phyloP scores from a whole-genome alignment of 1,284 basidiomycete species.

The Ceratobasidium sp. region DNA sequence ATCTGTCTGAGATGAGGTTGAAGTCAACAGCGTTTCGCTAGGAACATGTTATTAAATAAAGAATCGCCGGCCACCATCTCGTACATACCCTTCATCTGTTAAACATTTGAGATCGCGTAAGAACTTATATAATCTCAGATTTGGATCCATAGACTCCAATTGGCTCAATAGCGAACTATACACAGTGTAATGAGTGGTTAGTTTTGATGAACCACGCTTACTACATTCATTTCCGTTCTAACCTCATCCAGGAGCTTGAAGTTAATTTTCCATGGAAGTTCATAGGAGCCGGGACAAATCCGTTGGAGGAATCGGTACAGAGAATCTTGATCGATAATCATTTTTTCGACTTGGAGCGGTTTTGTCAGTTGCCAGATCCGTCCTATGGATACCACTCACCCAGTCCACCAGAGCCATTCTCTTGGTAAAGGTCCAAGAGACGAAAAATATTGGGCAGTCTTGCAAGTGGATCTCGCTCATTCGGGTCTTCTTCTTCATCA shows the following conservation, averaged over 20 bases:
- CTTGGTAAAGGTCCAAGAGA: constrained; percentile 40
- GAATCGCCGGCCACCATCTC: neutral
- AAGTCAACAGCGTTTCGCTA: constrained; percentile 43
- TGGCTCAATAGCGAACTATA: constrained; percentile 55
- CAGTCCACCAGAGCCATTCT: constrained; percentile 27
- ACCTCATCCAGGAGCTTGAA: constrained; percentile 53
- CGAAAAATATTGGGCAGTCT: constrained; percentile 36
- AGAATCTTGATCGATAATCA: constrained; percentile 38
- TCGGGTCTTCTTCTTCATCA: neutral
- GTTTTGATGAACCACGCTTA: too few species aligned
- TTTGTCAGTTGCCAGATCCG: neutral
- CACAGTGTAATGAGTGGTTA: neutral
- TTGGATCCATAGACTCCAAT: constrained; percentile 65
- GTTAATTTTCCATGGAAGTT: constrained; percentile 49
- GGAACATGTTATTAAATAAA: constrained; percentile 45
- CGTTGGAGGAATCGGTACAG: constrained; percentile 31
- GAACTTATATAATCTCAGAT: constrained; percentile 57
- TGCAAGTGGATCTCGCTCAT: constrained; percentile 15
- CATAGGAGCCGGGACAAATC: constrained; percentile 18
- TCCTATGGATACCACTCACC: constrained; percentile 18
- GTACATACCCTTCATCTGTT: constrained; percentile 39
- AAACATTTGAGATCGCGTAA: constrained; percentile 44
- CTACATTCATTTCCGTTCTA: too few species aligned
- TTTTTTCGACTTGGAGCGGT: constrained; percentile 7
- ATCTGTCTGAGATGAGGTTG: neutral